phyloP scores from a whole-genome alignment of 2,329 filamentous ascomycete species.

The Coniochaeta sp. region DNA sequence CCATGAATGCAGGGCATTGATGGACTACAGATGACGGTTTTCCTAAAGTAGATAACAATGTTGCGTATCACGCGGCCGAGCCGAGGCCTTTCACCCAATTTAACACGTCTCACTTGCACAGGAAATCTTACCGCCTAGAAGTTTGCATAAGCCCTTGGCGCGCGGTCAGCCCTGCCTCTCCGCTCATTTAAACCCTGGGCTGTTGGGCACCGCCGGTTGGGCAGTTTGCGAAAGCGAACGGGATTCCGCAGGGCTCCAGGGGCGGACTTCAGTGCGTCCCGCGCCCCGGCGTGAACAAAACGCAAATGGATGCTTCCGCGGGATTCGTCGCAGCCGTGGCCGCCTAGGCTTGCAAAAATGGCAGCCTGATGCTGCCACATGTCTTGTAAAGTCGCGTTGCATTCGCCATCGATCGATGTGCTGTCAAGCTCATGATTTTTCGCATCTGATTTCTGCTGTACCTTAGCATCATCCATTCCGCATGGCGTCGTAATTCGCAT shows the following conservation, averaged over 20 bases:
- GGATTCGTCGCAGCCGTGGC: too few species aligned
- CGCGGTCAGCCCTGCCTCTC: background rate
- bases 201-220: background rate
- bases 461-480: too few species aligned
- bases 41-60: too few species aligned
- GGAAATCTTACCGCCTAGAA: background rate
- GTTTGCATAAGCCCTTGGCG: background rate
- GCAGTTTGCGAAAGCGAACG: background rate
- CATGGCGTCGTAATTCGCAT: background rate
- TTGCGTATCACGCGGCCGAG: too few species aligned
- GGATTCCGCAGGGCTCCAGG: background rate
- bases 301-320: too few species aligned
- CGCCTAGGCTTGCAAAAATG: background rate
- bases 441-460: too few species aligned
- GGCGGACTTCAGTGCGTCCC: background rate
- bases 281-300: too few species aligned
- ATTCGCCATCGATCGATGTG: too few species aligned
- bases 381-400: too few species aligned
- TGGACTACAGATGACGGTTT: too few species aligned
- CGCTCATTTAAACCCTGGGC: background rate
- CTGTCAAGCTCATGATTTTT: too few species aligned
- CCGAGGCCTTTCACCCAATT: background rate
- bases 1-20: background rate
- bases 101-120: background rate
- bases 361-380: too few species aligned